Evolutionary conservation across 2,329 filamentous ascomycete species (phyloP), one percentile per base, ranked within the genome.

Genomic region (Pseudopithomyces chartarum): DNA sequence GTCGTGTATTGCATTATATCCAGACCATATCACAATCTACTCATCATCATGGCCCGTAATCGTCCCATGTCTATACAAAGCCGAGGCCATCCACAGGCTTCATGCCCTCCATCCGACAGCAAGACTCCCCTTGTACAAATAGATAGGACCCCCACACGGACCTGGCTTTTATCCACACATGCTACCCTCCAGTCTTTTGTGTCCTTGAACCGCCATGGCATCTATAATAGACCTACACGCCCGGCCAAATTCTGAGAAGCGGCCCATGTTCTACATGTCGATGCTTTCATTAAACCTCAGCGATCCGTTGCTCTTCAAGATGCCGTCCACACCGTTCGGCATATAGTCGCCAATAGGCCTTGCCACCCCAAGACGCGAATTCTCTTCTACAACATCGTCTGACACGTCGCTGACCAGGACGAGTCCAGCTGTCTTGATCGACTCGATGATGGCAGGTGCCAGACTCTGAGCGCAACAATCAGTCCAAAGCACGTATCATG

Each of bases 201-300:
- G 19, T 38, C 34, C 10, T 43, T 15, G 10, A 8, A 26, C 6
- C 10, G 13, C 13, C 43, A n/a, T 29, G 8, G 26, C 26, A 4
- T 29, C 8, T 8, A 29, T 8, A 5, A 8, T 29, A 8, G 8
- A 8, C n/a, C 19, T 20, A 15, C 22, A 15, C 11, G 10, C 12
- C 10, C 2, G 11, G 8, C 33, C 4, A 19, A 36, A 6, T 20
- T 20, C 13, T 8, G 45, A 19, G 3, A 36, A 39, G 33, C 40
- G 23, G 23, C 42, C 42, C 43, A 34, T 3, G 52, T 39, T 23
- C 59, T 65, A 80, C 68, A 79, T 76, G 44, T 82, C 80, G 19
- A 98, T 92, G 60, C 89, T 92, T 77, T 97, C 93, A 73, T 94
- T 96, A 76, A 99, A 99, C 65, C 90, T 85, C 74, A 99, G 79